These are phyloP conservation scores for Oryza coarctata DNA, from an alignment of 176 grass and related monocot species.

Conservation along the genomic window DNA sequence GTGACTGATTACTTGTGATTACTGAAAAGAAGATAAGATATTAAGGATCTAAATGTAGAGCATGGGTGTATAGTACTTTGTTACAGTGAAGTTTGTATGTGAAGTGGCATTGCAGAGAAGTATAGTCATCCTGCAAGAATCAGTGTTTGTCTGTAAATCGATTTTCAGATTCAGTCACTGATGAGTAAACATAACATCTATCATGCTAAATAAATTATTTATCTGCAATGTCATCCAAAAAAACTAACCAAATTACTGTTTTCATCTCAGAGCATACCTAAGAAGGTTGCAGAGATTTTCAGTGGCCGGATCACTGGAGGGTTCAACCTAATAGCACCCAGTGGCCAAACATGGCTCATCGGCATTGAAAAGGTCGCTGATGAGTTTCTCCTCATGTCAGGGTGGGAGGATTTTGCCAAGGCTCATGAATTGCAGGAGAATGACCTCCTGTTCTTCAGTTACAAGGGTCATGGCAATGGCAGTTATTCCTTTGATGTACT, in stretches of 20 bases:
- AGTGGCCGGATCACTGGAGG: conserved; percentile 14
- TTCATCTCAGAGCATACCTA: conserved; percentile 36
- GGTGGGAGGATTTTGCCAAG: conserved; percentile 55
- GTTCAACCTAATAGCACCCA: conserved; percentile 35
- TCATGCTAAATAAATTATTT: neutral
- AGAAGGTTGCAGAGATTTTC: conserved; percentile 42
- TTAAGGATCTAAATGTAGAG: neutral
- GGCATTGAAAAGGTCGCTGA: neutral
- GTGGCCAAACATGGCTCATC: conserved; percentile 41
- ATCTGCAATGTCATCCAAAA: neutral
- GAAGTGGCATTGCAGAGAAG: neutral
- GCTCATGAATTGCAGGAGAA: conserved; percentile 43
- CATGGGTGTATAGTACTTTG: neutral
- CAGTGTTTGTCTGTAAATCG: neutral
- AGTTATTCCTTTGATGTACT: conserved; percentile 43
- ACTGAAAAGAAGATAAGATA: neutral
- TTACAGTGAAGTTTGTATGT: neutral
- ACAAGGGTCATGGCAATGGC: neutral
- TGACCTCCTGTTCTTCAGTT: conserved; percentile 54
- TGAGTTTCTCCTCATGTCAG: conserved; percentile 28
- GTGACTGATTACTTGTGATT: neutral
- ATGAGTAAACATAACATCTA: neutral
- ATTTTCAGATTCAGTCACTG: neutral
- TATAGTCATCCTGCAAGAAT: neutral
- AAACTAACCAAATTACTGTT: neutral